Base-by-base conservation (phyloP, 257 asterid species). In the Ilex aquifolium region DNA sequence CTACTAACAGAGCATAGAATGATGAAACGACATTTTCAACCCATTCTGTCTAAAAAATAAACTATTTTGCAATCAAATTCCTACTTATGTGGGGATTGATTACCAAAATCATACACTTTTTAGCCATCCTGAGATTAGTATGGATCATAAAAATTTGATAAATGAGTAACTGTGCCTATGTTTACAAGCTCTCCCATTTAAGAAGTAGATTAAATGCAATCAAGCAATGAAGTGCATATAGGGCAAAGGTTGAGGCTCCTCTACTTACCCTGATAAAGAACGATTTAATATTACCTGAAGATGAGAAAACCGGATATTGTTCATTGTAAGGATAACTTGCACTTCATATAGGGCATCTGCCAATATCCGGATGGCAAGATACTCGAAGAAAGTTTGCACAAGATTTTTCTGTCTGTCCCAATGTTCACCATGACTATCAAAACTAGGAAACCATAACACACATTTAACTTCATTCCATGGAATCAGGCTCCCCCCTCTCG, bases 391-490 rank as follows among this genome's bases (percentile, higher is more conserved):
- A 10, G 76, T 72, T 61, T 68, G 80, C 39, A 90, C 13, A 59
- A 60, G 42, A 17, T 63, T 56, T 76, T 74, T 85, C 59, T 72
- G 76, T 50, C 44, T 79, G 58, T 82, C 94, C 61, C 71, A 74
- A 65, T 65, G 8, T 62, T 66, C 95, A 59, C 30, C 27, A 2
- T 53, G n/a, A 53, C 57, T 14, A 42, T 69, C 83, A 67, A 84
- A 75, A 69, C 69, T 84, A 21, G 99, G 97, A 70, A 87, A 85
- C 99, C 99, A 93, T 54, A 89, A 78, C 17, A 84, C 72, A 58
- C 97, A 90, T 70, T 72, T 82, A 60, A 87, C 81, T 39, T 82
- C 75, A 44, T 48, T 60, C 99, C 99, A 93, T 2, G 90, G 91
- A 29, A 87, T 73, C 31, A 39, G 13, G 44, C 66, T 57, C 54